These are phyloP conservation scores for Porcisia deanei DNA, from an alignment of 208 protist genomes.

Conservation along the genomic window DNA sequence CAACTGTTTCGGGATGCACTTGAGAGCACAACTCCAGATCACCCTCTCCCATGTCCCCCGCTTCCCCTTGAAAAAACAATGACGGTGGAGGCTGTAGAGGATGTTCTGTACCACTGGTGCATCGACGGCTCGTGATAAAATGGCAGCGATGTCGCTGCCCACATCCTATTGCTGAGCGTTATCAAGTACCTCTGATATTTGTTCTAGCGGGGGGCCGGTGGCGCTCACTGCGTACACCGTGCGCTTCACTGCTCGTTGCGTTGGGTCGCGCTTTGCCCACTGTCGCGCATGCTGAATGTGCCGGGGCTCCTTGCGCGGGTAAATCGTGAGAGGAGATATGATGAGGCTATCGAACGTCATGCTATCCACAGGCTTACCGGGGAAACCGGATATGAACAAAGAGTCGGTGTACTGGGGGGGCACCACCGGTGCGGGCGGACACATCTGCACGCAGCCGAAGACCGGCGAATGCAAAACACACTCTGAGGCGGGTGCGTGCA, in stretches of 20 bases:
- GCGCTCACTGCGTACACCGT: conserved; percentile 22
- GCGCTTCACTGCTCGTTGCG: conserved; percentile 30
- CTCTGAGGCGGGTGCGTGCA: not conserved
- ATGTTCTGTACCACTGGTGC: not conserved
- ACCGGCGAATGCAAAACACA: not conserved
- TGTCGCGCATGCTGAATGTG: not conserved
- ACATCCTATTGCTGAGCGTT: not conserved
- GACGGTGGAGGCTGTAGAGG: not conserved
- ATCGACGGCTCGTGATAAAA: not conserved
- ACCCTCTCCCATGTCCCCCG: not conserved
- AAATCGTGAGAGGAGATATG: conserved; percentile 4
- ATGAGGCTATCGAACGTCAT: not conserved
- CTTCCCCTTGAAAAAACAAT: not conserved
- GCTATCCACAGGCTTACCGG: too few relatives aligned
- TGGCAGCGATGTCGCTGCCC: not conserved
- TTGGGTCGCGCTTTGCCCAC: conserved; percentile 21
- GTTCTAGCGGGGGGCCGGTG: not conserved
- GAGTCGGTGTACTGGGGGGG: not conserved
- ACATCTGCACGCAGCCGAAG: not conserved
- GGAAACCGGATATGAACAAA: too few relatives aligned
- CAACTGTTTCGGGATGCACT: too few relatives aligned
- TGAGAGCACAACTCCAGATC: not conserved
- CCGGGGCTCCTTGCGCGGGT: not conserved
- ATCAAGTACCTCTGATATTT: not conserved
- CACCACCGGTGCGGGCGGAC: not conserved